These are phyloP conservation scores for Nevesoporus exiguus DNA, from an alignment of 768 basidiomycete species.

Conservation along the genomic window DNA sequence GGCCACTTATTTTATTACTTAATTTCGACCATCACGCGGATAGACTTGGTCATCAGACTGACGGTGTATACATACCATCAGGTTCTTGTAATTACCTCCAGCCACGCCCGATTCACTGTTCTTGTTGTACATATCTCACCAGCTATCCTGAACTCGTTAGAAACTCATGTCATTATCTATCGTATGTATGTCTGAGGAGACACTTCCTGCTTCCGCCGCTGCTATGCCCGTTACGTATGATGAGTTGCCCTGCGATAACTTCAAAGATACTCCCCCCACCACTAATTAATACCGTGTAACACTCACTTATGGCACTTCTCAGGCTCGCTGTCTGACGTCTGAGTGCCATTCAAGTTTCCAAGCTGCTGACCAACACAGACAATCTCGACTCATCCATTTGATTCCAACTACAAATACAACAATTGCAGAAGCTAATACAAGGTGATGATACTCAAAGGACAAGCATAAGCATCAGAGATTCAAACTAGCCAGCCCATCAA, in stretches of 20 bases:
- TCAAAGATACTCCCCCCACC: no score
- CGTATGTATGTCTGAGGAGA: not conserved
- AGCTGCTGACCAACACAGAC: no score
- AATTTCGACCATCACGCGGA: not conserved
- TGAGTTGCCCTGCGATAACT: no score
- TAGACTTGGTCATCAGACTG: not conserved
- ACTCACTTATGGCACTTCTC: no score
- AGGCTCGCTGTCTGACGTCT: no score
- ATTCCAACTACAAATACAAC: not conserved
- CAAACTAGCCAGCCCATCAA: not conserved
- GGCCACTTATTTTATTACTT: not conserved
- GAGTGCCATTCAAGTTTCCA: no score
- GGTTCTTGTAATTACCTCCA: not conserved
- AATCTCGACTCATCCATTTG: not conserved
- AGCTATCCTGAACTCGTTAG: not conserved
- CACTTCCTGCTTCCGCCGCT: not conserved
- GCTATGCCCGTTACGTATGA: no score
- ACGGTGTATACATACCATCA: constrained; percentile 20
- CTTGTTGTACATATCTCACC: constrained; percentile 12
- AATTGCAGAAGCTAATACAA: not conserved
- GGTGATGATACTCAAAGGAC: not conserved
- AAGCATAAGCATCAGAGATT: not conserved
- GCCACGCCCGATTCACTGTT: constrained; percentile 1
- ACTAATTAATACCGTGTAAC: no score
- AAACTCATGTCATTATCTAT: constrained; percentile 1